phyloP scores from a whole-genome alignment of 2,329 filamentous ascomycete species.

The Penicillium olsonii region DNA sequence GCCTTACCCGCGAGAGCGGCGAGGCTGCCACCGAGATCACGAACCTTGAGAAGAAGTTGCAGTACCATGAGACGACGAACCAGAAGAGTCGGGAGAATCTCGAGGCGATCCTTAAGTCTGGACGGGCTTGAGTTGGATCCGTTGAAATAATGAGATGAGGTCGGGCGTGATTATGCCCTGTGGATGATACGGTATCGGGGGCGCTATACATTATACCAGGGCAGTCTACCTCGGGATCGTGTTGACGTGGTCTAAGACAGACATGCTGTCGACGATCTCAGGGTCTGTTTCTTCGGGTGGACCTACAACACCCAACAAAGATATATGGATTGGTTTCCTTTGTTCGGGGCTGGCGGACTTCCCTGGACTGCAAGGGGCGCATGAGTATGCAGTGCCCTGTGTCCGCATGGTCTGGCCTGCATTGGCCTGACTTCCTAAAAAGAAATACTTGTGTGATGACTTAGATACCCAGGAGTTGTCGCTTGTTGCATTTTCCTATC shows the following conservation, averaged over 20 bases:
- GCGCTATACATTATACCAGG: neutral
- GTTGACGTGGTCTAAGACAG: no score
- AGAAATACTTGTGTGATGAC: conserved; percentile 8
- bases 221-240: neutral
- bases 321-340: neutral
- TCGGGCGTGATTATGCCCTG: neutral
- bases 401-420: conserved; percentile 2
- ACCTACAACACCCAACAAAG: neutral
- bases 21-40: conserved; percentile 76
- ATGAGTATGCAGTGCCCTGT: neutral
- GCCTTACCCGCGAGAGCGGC: conserved; percentile 73
- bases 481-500: neutral
- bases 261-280: no score
- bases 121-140: conserved; percentile 29
- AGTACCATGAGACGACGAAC: conserved; percentile 91
- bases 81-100: conserved; percentile 93
- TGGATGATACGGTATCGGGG: no score
- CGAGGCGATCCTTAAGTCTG: conserved; percentile 75
- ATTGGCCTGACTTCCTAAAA: conserved; percentile 1
- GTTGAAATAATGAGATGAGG: neutral
- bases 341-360: neutral
- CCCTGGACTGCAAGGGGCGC: neutral
- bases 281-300: no score
- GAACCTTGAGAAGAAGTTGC: conserved; percentile 80
- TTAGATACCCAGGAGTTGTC: conserved; percentile 22